Evolutionary conservation across 163 green algal species (phyloP), one percentile per base, ranked within the genome.

Genomic region (Smithsoniella earleae): DNA sequence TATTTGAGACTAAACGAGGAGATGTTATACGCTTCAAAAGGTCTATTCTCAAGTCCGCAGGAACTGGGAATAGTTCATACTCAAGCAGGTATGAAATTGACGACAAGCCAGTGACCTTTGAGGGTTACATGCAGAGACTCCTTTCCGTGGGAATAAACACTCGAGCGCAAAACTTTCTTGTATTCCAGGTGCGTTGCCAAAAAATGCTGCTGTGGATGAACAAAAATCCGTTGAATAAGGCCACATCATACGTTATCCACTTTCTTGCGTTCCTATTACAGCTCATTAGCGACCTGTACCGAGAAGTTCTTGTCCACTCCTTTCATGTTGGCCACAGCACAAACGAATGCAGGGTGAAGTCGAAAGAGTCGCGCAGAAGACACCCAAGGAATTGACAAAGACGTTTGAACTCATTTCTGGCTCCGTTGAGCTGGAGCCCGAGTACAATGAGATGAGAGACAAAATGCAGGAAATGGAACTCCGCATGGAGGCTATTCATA

Each of bases 121-220:
- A 97, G 22, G 85, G 81, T 0, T 98, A 97, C 86, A 86, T 85
- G 73, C 66, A 76, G 6, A 76, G 82, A 46, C 83, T 99, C 44
- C 82, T 88, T 49, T 34, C 27, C n/a, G 90, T 89, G 65, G 92
- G 92, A 49, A 92, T 99, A 54, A 82, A 97, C 10, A 88, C 96
- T 46, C 95, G 96, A 64, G 92, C 92, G 30, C 83, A 90, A 27
- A 98, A 97, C 82, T 98, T 97, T 80, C 81, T 98, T n/a, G 91
- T 98, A 0, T 98, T 98, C 79, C 93, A 98, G 87, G 90, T 96
- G 73, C 13, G 78, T 13, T 5, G 10, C 52, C 13, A 49, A 10
- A 49, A 49, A 49, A 10, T 10, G n/a, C n/a, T n/a, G n/a, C n/a
- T n/a, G n/a, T n/a, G n/a, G n/a, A n/a, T n/a, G n/a, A n/a, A n/a